Evolutionary conservation across 768 basidiomycete species (phyloP), one percentile per base, ranked within the genome.

Genomic region (Tylopilus plumbeoviolaceoides): DNA sequence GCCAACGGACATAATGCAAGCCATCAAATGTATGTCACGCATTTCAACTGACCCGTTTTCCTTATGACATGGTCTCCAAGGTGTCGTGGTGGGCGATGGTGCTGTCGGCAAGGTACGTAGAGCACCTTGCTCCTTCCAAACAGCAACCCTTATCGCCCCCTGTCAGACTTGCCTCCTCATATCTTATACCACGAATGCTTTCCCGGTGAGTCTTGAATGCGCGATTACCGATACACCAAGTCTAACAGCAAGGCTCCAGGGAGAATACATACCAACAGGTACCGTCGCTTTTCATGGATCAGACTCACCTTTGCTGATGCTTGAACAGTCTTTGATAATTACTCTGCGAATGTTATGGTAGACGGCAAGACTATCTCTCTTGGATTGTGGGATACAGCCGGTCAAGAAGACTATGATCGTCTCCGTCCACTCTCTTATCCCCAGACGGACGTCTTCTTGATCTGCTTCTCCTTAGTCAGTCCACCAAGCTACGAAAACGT

Each of bases 321-420:
- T 53, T 31, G 42, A 45, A 47, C 68, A 87, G 97, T 99, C 38
- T 99, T 98, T 70, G 97, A 98, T 76, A 98, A 98, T 76, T 98
- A 97, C 69, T 94, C 91, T 50, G 94, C 93, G 55, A 95, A 95
- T 73, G 95, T 99, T 50, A 93, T 98, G 87, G 97, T 99, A 44
- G 97, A 99, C 64, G 92, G 93, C 62, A 95, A 95, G 79, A 97
- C 97, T 48, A 95, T 98, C 66, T 97, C 93, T 55, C 84, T 98
- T 51, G 95, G 95, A 46, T 78, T 99, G 51, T 99, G 97, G 97
- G 97, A 99, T 81, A 99, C 97, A n/a, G 97, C 97, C 33, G 97
- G 97, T 60, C 97, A 99, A 74, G 97, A 99, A 73, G 95, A 99
- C 77, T 99, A 95, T 69, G 93, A 95, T 75, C 88, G 97, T 41